Conservation (phyloP, 1,284 basidiomycete species). For the Puccinia novopanici region DNA sequence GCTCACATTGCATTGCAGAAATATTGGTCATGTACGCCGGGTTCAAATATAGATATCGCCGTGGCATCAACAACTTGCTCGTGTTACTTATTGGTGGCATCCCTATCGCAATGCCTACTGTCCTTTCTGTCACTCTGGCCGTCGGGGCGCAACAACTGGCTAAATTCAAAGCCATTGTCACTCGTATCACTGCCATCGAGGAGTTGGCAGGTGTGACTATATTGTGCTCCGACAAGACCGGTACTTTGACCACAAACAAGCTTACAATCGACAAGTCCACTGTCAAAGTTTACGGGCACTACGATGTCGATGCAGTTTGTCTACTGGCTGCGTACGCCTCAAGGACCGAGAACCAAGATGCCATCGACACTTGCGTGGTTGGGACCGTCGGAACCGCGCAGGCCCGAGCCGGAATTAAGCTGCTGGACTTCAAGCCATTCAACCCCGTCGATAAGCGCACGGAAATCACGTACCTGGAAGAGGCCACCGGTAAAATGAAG, state of each 20-base stretch:
- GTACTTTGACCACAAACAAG: conserved; percentile 87
- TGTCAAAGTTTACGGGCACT: conserved; percentile 86
- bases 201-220: conserved; percentile 96
- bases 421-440: conserved; percentile 98
- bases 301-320: conserved; percentile 84
- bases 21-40: conserved; percentile 84
- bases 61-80: conserved; percentile 92
- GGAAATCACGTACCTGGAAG: conserved; percentile 94
- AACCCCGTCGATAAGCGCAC: conserved; percentile 99
- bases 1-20: conserved; percentile 63
- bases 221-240: conserved; percentile 60
- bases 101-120: conserved; percentile 94
- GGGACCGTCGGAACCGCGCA: conserved; percentile 58
- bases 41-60: conserved; percentile 84
- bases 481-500: conserved; percentile 89
- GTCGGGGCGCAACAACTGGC: conserved; percentile 97
- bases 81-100: conserved; percentile 98
- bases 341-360: conserved; percentile 97
- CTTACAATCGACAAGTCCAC: conserved; percentile 93
- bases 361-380: conserved; percentile 87
- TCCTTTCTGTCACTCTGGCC: conserved; percentile 91
- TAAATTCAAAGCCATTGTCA: conserved; percentile 97
- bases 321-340: conserved; percentile 92
- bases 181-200: conserved; percentile 96
- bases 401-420: conserved; percentile 88